These are phyloP conservation scores for Exophiala calicioides DNA, from an alignment of 2,329 filamentous ascomycete genomes.

Conservation along the genomic window DNA sequence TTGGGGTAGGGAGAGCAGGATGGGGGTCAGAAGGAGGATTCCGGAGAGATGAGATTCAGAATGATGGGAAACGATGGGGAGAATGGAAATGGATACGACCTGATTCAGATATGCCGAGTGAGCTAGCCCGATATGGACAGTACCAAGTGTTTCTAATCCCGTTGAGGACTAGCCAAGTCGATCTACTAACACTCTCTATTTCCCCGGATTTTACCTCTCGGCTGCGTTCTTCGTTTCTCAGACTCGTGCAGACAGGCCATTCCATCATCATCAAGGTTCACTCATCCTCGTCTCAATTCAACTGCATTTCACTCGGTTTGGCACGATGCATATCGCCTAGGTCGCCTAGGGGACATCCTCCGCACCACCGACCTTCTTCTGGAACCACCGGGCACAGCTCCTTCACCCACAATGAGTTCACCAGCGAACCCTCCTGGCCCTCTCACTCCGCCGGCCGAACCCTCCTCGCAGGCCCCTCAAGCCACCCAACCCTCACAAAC, in stretches of 20 bases:
- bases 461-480: conserved; percentile 32
- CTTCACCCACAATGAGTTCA: conserved; percentile 21
- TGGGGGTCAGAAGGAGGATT: not conserved
- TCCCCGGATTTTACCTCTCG: conserved; percentile 8
- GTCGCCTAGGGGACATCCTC: not conserved
- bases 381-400: not conserved
- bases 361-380: not conserved
- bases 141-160: conserved; percentile 2
- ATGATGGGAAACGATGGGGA: not conserved
- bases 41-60: not conserved
- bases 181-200: not conserved
- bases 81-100: no score
- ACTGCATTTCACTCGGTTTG: no score
- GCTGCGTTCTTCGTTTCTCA: no score
- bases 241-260: not conserved
- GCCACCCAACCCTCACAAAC: conserved; percentile 21
- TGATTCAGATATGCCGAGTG: no score
- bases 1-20: conserved; percentile 1
- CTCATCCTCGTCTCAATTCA: not conserved
- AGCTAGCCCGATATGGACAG: no score
- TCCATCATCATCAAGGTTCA: not conserved
- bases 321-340: no score
- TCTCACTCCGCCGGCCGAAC: conserved; percentile 47
- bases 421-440: conserved; percentile 34
- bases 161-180: not conserved